Evolutionary conservation across 768 basidiomycete species (phyloP).

Genomic region (Lactarius sanguifluus): DNA sequence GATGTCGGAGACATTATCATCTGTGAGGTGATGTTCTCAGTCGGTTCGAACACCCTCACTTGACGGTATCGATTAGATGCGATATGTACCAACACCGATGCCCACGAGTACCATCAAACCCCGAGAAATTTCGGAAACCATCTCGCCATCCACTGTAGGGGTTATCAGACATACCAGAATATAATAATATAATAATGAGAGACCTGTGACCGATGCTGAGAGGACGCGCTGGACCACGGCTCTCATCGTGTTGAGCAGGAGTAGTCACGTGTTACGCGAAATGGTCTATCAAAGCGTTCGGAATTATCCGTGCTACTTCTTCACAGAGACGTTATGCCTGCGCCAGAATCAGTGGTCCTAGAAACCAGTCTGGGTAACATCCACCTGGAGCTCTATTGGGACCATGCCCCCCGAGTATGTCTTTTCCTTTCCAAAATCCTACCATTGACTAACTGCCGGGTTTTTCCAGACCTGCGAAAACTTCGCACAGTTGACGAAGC

Average conservation of each 20-base stretch:
- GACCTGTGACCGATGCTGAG: conserved; percentile 83
- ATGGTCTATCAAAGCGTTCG: background rate
- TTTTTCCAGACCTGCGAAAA: conserved; percentile 83
- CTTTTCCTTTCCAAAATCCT: background rate
- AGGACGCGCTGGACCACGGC: conserved; percentile 84
- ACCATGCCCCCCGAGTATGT: conserved; percentile 76
- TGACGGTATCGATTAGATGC: conserved; percentile 5
- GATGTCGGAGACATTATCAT: conserved; percentile 78
- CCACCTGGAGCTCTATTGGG: conserved; percentile 88
- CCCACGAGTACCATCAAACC: conserved; percentile 92
- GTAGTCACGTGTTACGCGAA: background rate
- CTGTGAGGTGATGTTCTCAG: conserved; percentile 46
- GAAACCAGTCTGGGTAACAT: conserved; percentile 87
- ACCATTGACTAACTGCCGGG: conserved; percentile 18
- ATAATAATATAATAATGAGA: conserved; percentile 24
- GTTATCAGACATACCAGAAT: background rate
- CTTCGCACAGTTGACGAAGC: conserved; percentile 86
- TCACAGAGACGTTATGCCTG: conserved; percentile 10
- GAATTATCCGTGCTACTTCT: background rate
- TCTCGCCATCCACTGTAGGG: conserved; percentile 67
- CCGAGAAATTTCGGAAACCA: conserved; percentile 77
- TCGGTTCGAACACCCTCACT: conserved; percentile 17
- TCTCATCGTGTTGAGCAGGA: conserved; percentile 47
- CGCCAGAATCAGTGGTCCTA: conserved; percentile 60
- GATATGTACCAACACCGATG: conserved; percentile 67